Percentiles rank a stretch among this genome's conserved stretches.
These are phyloP conservation scores for Melanopsichium pennsylvanicum DNA, from an alignment of 1,284 basidiomycete genomes.

Conservation along the genomic window DNA sequence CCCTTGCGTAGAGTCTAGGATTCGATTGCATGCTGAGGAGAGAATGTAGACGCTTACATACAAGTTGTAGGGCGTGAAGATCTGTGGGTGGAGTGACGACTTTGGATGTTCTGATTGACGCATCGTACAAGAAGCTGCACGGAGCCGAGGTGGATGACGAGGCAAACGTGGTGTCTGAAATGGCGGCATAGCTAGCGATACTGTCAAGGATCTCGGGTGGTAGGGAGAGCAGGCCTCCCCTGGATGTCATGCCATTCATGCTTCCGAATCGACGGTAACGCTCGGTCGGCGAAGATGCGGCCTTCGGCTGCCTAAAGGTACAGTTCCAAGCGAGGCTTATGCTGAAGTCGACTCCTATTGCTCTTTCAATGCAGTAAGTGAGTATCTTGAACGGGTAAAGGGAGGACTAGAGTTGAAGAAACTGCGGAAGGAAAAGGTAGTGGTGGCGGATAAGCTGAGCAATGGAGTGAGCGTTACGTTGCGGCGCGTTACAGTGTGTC, in stretches of 20 bases:
- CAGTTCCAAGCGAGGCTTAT: too few relatives aligned
- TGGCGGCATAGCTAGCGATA: conserved; percentile 48
- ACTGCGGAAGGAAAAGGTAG: neutral
- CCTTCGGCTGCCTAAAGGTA: too few relatives aligned
- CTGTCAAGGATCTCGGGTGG: conserved; percentile 55
- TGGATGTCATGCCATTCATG: conserved; percentile 15
- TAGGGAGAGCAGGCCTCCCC: conserved; percentile 26
- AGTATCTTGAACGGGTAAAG: too few relatives aligned
- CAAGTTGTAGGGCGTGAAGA: conserved; percentile 46
- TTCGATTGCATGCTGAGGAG: conserved; percentile 48
- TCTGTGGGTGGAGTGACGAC: conserved; percentile 47
- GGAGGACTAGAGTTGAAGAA: too few relatives aligned
- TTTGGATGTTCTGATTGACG: conserved; percentile 7
- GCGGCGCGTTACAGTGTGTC: too few relatives aligned
- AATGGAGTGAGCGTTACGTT: neutral
- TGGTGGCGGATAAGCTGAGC: neutral
- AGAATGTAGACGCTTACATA: conserved; percentile 42
- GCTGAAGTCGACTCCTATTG: too few relatives aligned
- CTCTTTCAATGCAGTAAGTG: too few relatives aligned
- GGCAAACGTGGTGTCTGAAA: conserved; percentile 17
- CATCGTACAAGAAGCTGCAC: conserved; percentile 35
- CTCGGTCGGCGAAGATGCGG: neutral
- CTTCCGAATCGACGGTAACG: neutral
- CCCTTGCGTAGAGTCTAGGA: conserved; percentile 54
- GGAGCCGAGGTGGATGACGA: conserved; percentile 26